Evolutionary conservation across 2,329 filamentous ascomycete genomes (phyloP).

Genomic region (Arthrobotrys musiformis): DNA sequence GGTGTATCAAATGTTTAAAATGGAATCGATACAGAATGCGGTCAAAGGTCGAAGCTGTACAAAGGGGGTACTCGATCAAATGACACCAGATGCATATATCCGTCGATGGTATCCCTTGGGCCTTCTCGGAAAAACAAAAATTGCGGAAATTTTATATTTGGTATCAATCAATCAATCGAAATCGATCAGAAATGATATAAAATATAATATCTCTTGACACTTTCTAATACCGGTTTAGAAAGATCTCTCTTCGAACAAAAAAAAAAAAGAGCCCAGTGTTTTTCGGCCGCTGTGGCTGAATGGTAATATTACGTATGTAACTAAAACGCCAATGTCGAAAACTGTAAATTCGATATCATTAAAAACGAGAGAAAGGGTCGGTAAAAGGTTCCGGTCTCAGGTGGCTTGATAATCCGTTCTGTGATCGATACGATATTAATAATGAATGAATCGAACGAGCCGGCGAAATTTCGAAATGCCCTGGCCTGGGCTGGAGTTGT

Average conservation of each 20-base stretch:
- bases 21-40: no score
- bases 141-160: no score
- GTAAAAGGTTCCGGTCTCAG: constrained; percentile 27
- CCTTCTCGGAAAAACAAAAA: no score
- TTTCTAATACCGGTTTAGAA: constrained; percentile 27
- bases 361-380: constrained; percentile 15
- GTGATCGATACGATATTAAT: background rate
- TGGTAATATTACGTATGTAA: background rate
- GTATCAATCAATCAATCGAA: no score
- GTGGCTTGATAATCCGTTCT: constrained; percentile 24
- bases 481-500: background rate
- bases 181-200: no score
- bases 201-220: constrained; percentile 9
- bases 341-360: constrained; percentile 8
- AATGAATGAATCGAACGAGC: no score
- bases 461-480: background rate
- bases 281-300: constrained; percentile 10
- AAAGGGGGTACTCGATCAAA: no score
- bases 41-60: no score
- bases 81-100: no score
- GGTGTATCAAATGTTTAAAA: no score
- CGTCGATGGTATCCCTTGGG: no score
- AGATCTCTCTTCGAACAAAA: background rate
- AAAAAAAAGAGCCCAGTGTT: background rate
- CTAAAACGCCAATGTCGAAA: constrained; percentile 8